A percentile compares a stretch with the other conserved stretches of the same genome.
These are phyloP conservation scores for Mycothermus thermophilus DNA, from an alignment of 495 filamentous ascomycete species.

Conservation along the genomic window DNA sequence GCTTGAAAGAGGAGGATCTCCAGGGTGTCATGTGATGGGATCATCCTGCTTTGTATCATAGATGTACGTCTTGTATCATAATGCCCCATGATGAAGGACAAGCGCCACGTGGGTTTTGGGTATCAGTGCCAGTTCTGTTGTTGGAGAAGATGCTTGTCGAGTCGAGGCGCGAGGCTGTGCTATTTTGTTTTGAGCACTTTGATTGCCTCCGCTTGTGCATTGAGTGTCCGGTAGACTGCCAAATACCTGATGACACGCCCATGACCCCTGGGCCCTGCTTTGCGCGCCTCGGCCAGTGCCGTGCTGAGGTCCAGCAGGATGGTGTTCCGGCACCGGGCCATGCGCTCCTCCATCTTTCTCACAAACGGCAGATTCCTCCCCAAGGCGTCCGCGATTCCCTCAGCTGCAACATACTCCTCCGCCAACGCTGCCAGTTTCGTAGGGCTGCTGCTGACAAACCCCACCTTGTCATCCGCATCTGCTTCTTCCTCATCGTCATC, in stretches of 20 bases:
- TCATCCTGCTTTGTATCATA: conserved; percentile 23
- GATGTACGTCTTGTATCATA: conserved; percentile 34
- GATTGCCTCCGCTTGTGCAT: conserved; percentile 60
- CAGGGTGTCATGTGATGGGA: conserved; percentile 38
- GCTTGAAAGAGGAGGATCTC: conserved; percentile 38
- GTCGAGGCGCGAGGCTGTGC: no score
- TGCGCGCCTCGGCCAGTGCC: conserved; percentile 58
- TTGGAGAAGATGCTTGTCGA: no score
- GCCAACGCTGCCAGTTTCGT: conserved; percentile 31
- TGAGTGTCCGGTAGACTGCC: conserved; percentile 62
- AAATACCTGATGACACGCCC: conserved; percentile 53
- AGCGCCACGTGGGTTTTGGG: conserved; percentile 12
- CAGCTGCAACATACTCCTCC: conserved; percentile 27
- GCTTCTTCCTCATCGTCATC: conserved; percentile 14
- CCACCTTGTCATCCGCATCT: conserved; percentile 11
- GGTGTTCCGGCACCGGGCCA: conserved; percentile 46
- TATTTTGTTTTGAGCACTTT: conserved; percentile 46
- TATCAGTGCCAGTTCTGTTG: no score
- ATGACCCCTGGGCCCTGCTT: conserved; percentile 38
- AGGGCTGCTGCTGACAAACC: conserved; percentile 26
- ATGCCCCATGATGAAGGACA: conserved; percentile 10
- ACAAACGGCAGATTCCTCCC: conserved; percentile 29
- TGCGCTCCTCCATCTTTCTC: conserved; percentile 42
- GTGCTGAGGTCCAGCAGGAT: conserved; percentile 70
- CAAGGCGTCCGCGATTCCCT: conserved; percentile 28